Conservation (phyloP, 1,284 basidiomycete genomes). For the Trametes pubescens region DNA sequence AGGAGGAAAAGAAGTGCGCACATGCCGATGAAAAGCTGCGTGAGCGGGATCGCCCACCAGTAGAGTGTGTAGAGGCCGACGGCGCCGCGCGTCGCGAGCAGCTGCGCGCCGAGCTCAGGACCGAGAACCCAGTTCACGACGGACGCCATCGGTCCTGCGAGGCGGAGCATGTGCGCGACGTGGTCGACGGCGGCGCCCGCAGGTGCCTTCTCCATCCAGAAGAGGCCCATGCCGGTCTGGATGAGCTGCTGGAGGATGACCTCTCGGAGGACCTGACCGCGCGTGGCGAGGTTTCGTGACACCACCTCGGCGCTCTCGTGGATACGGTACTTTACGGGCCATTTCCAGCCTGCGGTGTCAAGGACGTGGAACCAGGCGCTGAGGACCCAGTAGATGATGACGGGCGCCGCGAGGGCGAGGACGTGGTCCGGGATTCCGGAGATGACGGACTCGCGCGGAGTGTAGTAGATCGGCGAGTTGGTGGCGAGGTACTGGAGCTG, state of each 20-base stretch:
- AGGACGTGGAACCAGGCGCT: slow-evolving; percentile 85
- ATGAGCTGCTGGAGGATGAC: slow-evolving; percentile 63
- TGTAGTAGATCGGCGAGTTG: slow-evolving; percentile 36
- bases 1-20: slow-evolving; percentile 53
- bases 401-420: slow-evolving; percentile 77
- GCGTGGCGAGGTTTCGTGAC: slow-evolving; percentile 62
- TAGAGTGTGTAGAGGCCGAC: slow-evolving; percentile 78
- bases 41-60: slow-evolving; percentile 92
- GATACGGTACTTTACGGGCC: slow-evolving; percentile 55
- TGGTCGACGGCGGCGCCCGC: slow-evolving; percentile 58
- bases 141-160: slow-evolving; percentile 51
- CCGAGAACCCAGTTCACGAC: slow-evolving; percentile 54
- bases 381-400: slow-evolving; percentile 86
- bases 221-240: slow-evolving; percentile 81
- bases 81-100: slow-evolving; percentile 57
- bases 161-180: slow-evolving; percentile 50
- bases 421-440: slow-evolving; percentile 64
- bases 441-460: slow-evolving; percentile 26
- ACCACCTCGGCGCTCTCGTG: slow-evolving; percentile 27
- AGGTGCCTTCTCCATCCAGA: slow-evolving; percentile 70
- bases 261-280: slow-evolving; percentile 74
- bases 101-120: slow-evolving; percentile 31
- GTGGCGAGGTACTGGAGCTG: slow-evolving; percentile 37
- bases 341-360: slow-evolving; percentile 78
- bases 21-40: slow-evolving; percentile 87